phyloP scores from a whole-genome alignment of 306 rosid genomes.

The Boehmeria nivea region DNA sequence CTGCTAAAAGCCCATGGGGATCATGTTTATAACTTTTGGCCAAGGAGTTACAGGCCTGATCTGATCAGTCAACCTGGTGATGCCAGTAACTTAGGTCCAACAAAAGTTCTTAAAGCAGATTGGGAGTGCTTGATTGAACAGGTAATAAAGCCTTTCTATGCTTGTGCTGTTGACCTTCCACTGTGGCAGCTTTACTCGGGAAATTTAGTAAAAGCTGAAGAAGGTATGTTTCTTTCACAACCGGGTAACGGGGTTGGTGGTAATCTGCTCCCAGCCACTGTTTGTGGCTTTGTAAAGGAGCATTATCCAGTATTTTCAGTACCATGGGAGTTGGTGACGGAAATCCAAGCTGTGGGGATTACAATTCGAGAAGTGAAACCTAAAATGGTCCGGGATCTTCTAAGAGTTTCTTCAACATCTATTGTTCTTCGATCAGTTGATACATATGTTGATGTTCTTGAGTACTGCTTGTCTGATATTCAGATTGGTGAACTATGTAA shows the following conservation, averaged over 20 bases:
- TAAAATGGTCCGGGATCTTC: constrained; percentile 86
- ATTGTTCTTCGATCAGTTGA: constrained; percentile 74
- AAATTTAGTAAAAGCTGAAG: constrained; percentile 92
- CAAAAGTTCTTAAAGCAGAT: constrained; percentile 54
- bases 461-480: constrained; percentile 88
- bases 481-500: constrained; percentile 38
- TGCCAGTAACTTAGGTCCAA: constrained; percentile 31
- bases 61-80: constrained; percentile 35
- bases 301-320: constrained; percentile 96
- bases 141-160: constrained; percentile 81
- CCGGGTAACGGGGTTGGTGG: constrained; percentile 81
- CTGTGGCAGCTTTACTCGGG: constrained; percentile 98
- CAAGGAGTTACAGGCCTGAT: constrained; percentile 42
- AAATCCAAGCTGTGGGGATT: constrained; percentile 83
- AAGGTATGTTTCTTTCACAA: constrained; percentile 98
- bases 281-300: constrained; percentile 94
- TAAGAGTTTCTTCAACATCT: constrained; percentile 58
- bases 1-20: constrained; percentile 76
- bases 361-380: constrained; percentile 79
- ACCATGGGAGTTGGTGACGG: constrained; percentile 92
- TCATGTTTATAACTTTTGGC: constrained; percentile 87
- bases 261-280: constrained; percentile 84
- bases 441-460: constrained; percentile 86
- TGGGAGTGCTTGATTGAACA: constrained; percentile 75
- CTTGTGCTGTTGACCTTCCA: constrained; percentile 79